A percentile compares a stretch with the other conserved stretches of the same genome.
Evolutionary conservation across 164 flowering plant genomes (phyloP).

Genomic region (Brasenia schreberi): DNA sequence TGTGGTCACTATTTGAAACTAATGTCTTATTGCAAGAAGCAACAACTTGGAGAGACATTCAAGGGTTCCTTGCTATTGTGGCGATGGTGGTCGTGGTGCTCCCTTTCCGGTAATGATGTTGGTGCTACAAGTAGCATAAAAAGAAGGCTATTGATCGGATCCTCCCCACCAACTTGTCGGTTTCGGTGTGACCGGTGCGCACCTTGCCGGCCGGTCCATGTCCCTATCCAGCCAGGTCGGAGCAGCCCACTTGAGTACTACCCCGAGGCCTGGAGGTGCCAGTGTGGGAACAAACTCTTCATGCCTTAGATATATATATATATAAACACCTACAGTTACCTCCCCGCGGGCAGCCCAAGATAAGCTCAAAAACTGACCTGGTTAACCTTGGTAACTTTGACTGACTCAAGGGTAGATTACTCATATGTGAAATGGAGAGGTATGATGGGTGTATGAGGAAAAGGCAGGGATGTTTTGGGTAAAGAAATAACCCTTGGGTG

Average conservation of each 20-base stretch:
- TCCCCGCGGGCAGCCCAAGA: background rate
- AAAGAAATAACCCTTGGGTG: background rate
- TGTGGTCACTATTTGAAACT: no score
- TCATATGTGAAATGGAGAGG: background rate
- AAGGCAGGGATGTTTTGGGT: background rate
- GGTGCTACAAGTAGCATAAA: background rate
- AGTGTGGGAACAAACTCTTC: constrained; percentile 70
- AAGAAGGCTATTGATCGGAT: constrained; percentile 20
- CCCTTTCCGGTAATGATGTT: background rate
- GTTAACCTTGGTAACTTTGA: background rate
- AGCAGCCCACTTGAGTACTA: constrained; percentile 73
- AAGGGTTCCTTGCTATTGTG: no score
- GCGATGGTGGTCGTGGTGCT: background rate
- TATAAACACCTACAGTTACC: background rate
- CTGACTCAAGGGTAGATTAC: background rate
- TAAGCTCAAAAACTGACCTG: background rate
- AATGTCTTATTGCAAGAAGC: no score
- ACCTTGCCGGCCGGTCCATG: constrained; percentile 75
- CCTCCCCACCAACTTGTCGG: constrained; percentile 74
- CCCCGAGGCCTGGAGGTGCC: constrained; percentile 98
- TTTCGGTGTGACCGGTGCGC: constrained; percentile 66
- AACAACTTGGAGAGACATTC: no score
- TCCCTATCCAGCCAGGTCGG: constrained; percentile 62
- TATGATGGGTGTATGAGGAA: background rate
- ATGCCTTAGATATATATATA: constrained; percentile 32